These are phyloP conservation scores for Lipomyces oligophaga DNA, from an alignment of 805 yeast genomes.

Conservation along the genomic window DNA sequence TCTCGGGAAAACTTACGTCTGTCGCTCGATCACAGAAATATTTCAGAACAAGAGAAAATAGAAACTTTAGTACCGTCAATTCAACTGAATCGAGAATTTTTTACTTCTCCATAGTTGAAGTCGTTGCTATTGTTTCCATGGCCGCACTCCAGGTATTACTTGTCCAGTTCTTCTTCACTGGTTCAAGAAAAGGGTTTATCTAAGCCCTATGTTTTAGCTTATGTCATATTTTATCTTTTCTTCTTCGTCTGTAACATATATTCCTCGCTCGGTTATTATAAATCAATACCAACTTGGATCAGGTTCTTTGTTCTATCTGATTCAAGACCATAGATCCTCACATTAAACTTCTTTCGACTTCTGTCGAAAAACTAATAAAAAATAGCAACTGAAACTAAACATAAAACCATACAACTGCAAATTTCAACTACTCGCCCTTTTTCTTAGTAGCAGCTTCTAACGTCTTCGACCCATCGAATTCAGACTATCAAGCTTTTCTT, in stretches of 20 bases:
- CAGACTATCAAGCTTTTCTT: conserved; percentile 4
- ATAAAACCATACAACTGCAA: conserved; percentile 1
- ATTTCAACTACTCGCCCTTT: too few relatives aligned
- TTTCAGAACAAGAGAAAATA: conserved; percentile 82
- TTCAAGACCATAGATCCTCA: too few relatives aligned
- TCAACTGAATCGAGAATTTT: conserved; percentile 75
- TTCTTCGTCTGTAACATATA: not conserved
- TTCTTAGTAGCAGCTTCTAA: too few relatives aligned
- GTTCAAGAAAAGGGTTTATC: conserved; percentile 33
- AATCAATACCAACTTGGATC: not conserved
- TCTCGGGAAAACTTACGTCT: conserved; percentile 32
- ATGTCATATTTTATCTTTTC: too few relatives aligned
- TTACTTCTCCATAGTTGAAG: conserved; percentile 69
- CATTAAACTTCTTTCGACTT: too few relatives aligned
- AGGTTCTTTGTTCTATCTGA: not conserved
- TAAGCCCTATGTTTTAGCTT: too few relatives aligned
- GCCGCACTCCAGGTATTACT: conserved; percentile 73
- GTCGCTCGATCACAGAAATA: conserved; percentile 52
- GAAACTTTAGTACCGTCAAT: conserved; percentile 85
- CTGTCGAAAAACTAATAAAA: too few relatives aligned
- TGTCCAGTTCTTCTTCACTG: conserved; percentile 74
- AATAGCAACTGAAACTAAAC: too few relatives aligned
- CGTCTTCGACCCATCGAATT: conserved; percentile 6
- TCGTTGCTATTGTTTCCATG: conserved; percentile 69
- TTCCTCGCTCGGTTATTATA: too few relatives aligned